phyloP scores from a whole-genome alignment of 116 monocot genomes.

The Thalassia testudinum region DNA sequence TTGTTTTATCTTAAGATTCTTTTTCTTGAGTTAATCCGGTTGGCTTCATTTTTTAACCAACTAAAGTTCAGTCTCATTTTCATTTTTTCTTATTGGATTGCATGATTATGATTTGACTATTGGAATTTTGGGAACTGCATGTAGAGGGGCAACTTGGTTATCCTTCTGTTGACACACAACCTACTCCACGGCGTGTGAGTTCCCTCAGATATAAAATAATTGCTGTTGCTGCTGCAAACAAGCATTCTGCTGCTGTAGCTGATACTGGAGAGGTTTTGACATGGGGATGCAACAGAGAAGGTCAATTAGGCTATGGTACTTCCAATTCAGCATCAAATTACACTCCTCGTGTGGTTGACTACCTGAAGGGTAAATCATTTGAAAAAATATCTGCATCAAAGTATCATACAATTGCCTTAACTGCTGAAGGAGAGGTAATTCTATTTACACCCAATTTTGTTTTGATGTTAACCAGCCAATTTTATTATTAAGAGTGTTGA shows the following conservation, averaged over 20 bases:
- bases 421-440: constrained; percentile 78
- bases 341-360: constrained; percentile 84
- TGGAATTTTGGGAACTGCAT: not conserved
- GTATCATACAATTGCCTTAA: constrained; percentile 78
- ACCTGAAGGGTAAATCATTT: constrained; percentile 82
- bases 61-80: too few relatives aligned
- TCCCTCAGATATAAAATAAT: constrained; percentile 57
- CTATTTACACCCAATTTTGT: too few relatives aligned
- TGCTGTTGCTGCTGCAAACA: constrained; percentile 91
- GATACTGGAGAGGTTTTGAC: constrained; percentile 95
- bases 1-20: too few relatives aligned
- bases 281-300: constrained; percentile 98
- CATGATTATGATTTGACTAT: too few relatives aligned
- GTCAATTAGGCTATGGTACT: constrained; percentile 98
- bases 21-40: too few relatives aligned
- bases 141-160: constrained; percentile 98
- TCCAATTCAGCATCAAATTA: constrained; percentile 97
- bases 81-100: too few relatives aligned
- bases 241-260: constrained; percentile 82
- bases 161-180: constrained; percentile 91
- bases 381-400: constrained; percentile 76
- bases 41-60: too few relatives aligned
- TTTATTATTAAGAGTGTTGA: not conserved
- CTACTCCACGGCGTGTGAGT: constrained; percentile 87
- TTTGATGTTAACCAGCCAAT: not conserved